Evolutionary conservation across 163 green algal genomes (phyloP).

Genomic region (Chloromonas sp.): DNA sequence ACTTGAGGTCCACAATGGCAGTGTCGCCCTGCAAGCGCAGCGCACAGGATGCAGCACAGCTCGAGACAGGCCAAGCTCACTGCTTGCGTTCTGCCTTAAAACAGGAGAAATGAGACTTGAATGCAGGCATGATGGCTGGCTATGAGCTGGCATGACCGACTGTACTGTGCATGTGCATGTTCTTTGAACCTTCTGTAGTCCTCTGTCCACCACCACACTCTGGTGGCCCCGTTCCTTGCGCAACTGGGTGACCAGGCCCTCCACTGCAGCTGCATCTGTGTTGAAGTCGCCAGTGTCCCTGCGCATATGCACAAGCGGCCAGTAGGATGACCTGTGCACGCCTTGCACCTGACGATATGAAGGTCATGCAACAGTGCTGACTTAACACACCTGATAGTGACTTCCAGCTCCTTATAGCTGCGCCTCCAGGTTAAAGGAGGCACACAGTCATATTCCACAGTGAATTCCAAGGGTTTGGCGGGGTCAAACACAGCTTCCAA

Average conservation of each 20-base stretch:
- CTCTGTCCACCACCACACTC: slow-evolving; percentile 28
- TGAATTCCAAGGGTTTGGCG: slow-evolving; percentile 28
- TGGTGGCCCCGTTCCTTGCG: slow-evolving; percentile 42
- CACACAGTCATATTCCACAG: slow-evolving; percentile 12
- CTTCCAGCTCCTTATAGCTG: slow-evolving; percentile 16
- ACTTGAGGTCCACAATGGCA: slow-evolving; percentile 43
- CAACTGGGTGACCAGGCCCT: slow-evolving; percentile 44
- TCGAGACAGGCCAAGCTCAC: neutral
- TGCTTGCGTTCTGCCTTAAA: neutral
- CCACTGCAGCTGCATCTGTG: slow-evolving; percentile 37
- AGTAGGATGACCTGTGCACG: neutral
- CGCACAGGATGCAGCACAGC: neutral
- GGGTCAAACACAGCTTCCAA: slow-evolving; percentile 33
- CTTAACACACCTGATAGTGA: slow-evolving; percentile 28
- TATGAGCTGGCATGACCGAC: too few relatives aligned
- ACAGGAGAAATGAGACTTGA: neutral
- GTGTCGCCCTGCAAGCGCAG: slow-evolving; percentile 24
- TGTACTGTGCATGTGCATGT: slow-evolving; percentile 7
- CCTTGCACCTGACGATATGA: neutral
- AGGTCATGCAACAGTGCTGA: too few relatives aligned
- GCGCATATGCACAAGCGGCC: neutral
- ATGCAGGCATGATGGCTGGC: neutral
- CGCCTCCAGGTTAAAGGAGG: slow-evolving; percentile 23
- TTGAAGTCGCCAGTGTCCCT: slow-evolving; percentile 38
- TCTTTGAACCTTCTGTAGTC: neutral